These are phyloP conservation scores for Nannochloropsis gaditana DNA, from an alignment of 108 stramenopile species.

Conservation along the genomic window DNA sequence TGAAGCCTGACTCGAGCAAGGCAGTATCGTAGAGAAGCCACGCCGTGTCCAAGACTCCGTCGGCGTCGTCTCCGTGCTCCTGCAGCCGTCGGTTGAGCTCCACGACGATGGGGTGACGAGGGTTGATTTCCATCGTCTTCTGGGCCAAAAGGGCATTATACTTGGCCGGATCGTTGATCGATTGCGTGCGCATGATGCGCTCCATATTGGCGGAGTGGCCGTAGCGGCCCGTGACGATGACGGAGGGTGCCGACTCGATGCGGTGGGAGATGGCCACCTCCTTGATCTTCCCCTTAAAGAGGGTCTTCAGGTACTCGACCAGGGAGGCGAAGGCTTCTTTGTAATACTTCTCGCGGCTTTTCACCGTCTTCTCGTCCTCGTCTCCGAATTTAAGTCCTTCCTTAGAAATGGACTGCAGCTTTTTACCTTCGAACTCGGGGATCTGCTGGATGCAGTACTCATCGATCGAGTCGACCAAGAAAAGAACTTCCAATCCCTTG, in stretches of 20 bases:
- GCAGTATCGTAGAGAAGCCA: constrained; percentile 96
- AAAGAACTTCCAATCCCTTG: constrained; percentile 93
- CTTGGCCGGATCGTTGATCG: constrained; percentile 66
- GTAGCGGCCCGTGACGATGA: constrained; percentile 82
- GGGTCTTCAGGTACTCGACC: constrained; percentile 85
- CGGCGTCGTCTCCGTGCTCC: constrained; percentile 56
- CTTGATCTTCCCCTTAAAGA: constrained; percentile 72
- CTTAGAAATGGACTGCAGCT: constrained; percentile 79
- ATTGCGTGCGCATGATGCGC: constrained; percentile 94
- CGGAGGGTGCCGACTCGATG: constrained; percentile 77
- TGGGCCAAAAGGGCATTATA: constrained; percentile 60
- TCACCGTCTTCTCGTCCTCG: constrained; percentile 84
- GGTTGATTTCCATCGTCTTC: constrained; percentile 96
- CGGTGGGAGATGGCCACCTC: constrained; percentile 69
- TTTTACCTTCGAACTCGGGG: constrained; percentile 70
- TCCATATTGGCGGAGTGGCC: constrained; percentile 99
- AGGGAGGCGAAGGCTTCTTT: constrained; percentile 87
- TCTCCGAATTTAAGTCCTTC: constrained; percentile 96
- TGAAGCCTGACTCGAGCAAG: constrained; percentile 85
- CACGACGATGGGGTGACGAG: constrained; percentile 91
- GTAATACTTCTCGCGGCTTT: constrained; percentile 85
- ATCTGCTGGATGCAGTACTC: constrained; percentile 80
- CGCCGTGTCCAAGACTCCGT: constrained; percentile 74
- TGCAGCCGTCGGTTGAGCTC: constrained; percentile 69
- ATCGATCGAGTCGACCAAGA: constrained; percentile 85